Conservation (phyloP, 805 yeast genomes). For the Cyberlindnera misumaiensis region DNA sequence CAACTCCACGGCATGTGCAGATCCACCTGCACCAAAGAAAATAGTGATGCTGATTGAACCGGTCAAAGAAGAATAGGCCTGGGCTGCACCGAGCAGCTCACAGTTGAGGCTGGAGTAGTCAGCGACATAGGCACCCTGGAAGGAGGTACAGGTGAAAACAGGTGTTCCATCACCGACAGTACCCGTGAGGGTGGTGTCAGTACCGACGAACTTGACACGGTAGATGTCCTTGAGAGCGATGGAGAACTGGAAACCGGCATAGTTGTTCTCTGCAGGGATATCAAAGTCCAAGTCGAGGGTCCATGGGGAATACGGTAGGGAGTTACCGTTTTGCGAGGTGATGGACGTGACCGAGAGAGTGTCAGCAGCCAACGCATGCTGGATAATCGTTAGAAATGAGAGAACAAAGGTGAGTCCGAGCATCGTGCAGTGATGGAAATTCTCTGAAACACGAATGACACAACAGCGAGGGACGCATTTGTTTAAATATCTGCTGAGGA, state of each 20-base stretch:
- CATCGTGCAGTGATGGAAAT: constrained; percentile 1
- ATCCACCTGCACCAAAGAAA: constrained; percentile 30
- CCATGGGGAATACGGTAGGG: constrained; percentile 29
- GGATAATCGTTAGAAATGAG: constrained; percentile 4
- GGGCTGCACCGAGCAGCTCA: constrained; percentile 15
- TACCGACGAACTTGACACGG: constrained; percentile 26
- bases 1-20: constrained; percentile 24
- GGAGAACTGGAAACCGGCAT: constrained; percentile 15
- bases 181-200: constrained; percentile 10
- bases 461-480: background rate
- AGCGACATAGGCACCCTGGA: constrained; percentile 28
- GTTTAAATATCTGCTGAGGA: background rate
- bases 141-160: constrained; percentile 26
- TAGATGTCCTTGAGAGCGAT: constrained; percentile 27
- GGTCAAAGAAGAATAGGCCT: constrained; percentile 14
- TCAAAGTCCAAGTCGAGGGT: constrained; percentile 24
- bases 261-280: constrained; percentile 20
- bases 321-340: constrained; percentile 6
- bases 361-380: constrained; percentile 3
- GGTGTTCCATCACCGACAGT: constrained; percentile 22
- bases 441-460: constrained; percentile 1
- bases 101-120: constrained; percentile 27
- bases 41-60: constrained; percentile 27
- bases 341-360: constrained; percentile 6
- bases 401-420: constrained; percentile 5